Conservation (phyloP, 208 protist genomes). For the Phytomonas sp. region DNA sequence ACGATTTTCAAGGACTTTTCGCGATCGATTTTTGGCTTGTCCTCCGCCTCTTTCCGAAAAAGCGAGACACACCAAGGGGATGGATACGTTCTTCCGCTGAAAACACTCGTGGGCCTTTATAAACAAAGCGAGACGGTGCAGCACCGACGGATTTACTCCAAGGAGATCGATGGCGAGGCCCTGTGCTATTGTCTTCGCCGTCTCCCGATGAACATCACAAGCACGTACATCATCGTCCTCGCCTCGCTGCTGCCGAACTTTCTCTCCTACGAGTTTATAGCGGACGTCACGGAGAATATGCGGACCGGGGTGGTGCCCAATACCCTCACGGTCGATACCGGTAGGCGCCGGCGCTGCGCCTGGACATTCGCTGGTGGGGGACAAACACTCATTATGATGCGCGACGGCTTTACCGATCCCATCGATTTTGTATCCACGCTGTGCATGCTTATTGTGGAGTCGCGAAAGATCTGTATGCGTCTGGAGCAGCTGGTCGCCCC, state of each 20-base stretch:
- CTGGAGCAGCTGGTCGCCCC: slow-evolving; percentile 67
- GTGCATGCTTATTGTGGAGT: slow-evolving; percentile 73
- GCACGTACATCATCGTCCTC: slow-evolving; percentile 58
- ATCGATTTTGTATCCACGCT: slow-evolving; percentile 81
- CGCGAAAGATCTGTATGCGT: slow-evolving; percentile 51
- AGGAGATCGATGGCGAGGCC: slow-evolving; percentile 56
- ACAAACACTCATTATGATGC: slow-evolving; percentile 75
- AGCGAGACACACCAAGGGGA: slow-evolving; percentile 16
- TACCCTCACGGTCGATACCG: slow-evolving; percentile 26
- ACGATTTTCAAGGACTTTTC: slow-evolving; percentile 67
- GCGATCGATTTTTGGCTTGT: slow-evolving; percentile 59
- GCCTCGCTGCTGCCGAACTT: slow-evolving; percentile 41
- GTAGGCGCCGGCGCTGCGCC: slow-evolving; percentile 46
- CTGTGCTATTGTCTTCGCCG: slow-evolving; percentile 56
- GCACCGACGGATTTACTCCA: slow-evolving; percentile 40
- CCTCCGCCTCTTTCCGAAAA: slow-evolving; percentile 21
- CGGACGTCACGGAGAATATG: slow-evolving; percentile 22
- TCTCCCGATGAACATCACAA: slow-evolving; percentile 54
- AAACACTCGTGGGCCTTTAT: slow-evolving; percentile 41
- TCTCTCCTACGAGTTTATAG: slow-evolving; percentile 46
- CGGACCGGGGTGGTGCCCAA: not conserved
- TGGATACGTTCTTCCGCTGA: slow-evolving; percentile 47
- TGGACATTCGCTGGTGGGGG: slow-evolving; percentile 55
- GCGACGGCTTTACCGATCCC: slow-evolving; percentile 79
- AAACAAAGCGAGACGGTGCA: slow-evolving; percentile 41